Base-by-base conservation (phyloP, 257 asterid species). In the Datura wrightii region DNA sequence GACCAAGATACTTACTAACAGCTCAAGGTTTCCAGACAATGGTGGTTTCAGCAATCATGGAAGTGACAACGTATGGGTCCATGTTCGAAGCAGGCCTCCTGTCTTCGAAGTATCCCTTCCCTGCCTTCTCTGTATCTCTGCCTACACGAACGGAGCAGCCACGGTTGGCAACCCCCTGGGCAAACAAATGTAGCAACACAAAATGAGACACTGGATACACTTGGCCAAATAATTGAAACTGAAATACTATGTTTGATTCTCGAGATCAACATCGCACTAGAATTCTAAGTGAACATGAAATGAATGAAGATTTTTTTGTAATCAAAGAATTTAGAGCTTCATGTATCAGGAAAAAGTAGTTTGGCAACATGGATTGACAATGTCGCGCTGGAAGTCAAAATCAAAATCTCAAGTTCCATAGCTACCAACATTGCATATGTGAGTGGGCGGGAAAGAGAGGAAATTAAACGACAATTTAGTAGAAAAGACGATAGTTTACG, bases 31-130 rank as follows among this genome's bases (percentile, higher is more conserved):
- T 93, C 85, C 93, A 89, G 10, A 96, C 88, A 52, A 96, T 85
- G 69, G 99, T 96, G 50, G 98, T 96, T 88, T 96, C 95, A 13
- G 98, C 98, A 81, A 96, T 94, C 99, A 96, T 94, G 31, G 97
- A 90, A 55, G 99, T 96, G 56, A 96, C 98, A 4, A 88, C 56
- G n/a, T 94, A 96, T 0, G 99, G 99, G 82, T 96, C 99, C 99
- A 96, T 96, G 89, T 94, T 96, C 0, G 99, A 96, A 72, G 99
- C 94, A 2, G 99, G 99, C 90, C 99, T 91, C 81, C 98, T 85
- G 85, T 96, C 98, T 90, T 96, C 99, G 9, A 96, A 96, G 90
- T 96, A 96, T 1, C 99, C 99, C 85, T 96, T 96, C 54, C 98
- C 99, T 10, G 92, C 97, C 78, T 85, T 94, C 93, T 96, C 99